phyloP scores from a whole-genome alignment of 495 filamentous ascomycete species.

The Penicillium paxilli region DNA sequence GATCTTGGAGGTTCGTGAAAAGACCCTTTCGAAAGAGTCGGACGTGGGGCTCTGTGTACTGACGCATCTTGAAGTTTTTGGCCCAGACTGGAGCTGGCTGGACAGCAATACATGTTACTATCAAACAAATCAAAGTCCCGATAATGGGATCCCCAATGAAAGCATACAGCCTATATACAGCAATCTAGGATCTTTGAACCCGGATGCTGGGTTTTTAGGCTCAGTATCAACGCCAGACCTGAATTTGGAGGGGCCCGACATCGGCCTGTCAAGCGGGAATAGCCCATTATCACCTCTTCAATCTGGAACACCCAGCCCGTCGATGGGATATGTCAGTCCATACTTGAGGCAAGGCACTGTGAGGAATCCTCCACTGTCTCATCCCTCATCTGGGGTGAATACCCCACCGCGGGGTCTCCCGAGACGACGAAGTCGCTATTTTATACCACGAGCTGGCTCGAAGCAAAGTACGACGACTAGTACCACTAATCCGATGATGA shows the following conservation, averaged over 20 bases:
- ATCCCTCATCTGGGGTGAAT: neutral
- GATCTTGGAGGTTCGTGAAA: neutral
- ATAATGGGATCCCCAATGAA: neutral
- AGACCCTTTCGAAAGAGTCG: too few species aligned
- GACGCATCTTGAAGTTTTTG: neutral
- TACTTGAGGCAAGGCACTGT: neutral
- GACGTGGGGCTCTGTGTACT: neutral
- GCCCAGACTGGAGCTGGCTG: neutral
- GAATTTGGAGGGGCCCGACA: neutral
- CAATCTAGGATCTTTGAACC: neutral
- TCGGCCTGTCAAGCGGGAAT: neutral
- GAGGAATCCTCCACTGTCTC: neutral
- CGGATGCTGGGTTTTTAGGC: neutral
- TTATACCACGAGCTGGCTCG: neutral
- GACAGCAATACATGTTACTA: neutral
- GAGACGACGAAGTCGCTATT: neutral
- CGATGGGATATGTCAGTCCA: neutral
- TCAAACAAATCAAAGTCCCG: neutral
- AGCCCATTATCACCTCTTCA: neutral
- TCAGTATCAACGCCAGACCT: neutral
- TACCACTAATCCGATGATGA: neutral
- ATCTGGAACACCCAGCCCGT: neutral
- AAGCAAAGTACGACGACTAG: too few species aligned
- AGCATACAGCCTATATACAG: neutral
- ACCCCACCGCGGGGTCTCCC: neutral